Base-by-base conservation (phyloP, 306 rosid genomes). In the Malus sylvestris region DNA sequence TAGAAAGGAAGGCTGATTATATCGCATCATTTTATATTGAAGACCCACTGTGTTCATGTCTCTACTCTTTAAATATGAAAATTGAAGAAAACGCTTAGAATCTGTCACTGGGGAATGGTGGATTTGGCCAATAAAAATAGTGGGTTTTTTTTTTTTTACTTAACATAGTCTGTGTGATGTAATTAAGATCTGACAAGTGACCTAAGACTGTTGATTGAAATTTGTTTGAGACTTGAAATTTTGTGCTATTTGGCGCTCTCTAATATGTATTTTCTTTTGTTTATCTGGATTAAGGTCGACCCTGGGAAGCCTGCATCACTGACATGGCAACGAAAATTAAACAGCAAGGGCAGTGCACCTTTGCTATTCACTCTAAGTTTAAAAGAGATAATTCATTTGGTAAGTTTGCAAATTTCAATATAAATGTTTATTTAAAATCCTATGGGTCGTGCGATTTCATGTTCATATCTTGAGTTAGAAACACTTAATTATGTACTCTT, bases 261-360 rank as follows among this genome's bases (percentile, higher is more conserved):
- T 64, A 40, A 80, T 68, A 51, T 46, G 30, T 61, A 45, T 30
- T 58, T 38, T 76, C 69, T 81, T 76, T 55, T 22, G 4, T 62
- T 10, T 75, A 61, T 55, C 12, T 75, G 71, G 74, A 33, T 64
- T 25, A 70, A 87, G 96, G 89, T 88, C 86, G 89, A 86, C 68
- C 88, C 93, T 0, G 91, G 87, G 70, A 82, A 81, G 81, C 90
- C 87, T 70, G 87, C 94, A 25, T 78, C 73, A 46, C 89, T 94
- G 81, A 82, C 94, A 19, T 94, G 98, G 98, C 88, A 88, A 81
- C 84, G 98, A 58, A 88, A 83, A 74, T 58, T 94, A 80, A 89
- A 85, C 73, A 59, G 80, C 42, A 73, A 76, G 53, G 88, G 83
- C 71, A 78, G 42, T 63, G 70, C 57, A 44, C 87, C 79, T 35